Base-by-base conservation (phyloP, 371 early-diverging fungal genomes). In the Globomyces sp. region DNA sequence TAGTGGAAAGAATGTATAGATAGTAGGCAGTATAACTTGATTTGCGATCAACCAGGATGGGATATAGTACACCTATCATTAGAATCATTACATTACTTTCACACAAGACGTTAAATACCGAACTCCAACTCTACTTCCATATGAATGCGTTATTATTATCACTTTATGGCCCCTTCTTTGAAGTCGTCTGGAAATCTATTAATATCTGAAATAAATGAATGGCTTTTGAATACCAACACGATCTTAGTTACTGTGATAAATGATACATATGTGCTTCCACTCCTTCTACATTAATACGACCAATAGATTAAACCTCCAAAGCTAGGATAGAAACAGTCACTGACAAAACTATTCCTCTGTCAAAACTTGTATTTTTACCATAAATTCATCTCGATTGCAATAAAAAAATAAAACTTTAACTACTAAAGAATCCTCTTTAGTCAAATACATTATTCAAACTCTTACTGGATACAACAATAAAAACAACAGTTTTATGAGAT, bases 301-400 rank as follows among this genome's bases (percentile, higher is more conserved):
- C 24, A 24, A 24, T 24, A 24, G 24, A 24, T 24, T 24, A 24
- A 24, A 24, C 24, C 24, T 24, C 24, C 24, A 24, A 24, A 24
- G 66, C 92, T 93, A 43, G 99, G 99, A 77, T 92, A 96, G 79
- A 99, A 99, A 77, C 98, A 99, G 83, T 99, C 99, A 36, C 92
- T 93, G 6, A 93, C 94, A 86, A 94, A 85, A 68, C 91, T 48
- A 52, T 48, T 89, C 49, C 49, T 62, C 63, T 47, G 8, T 47
- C 47, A 47, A 47, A 47, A 11, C 11, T 47, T 6, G 47, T 47
- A 11, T 6, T 6, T 47, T 47, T 11, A 6, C 47, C 47, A 11
- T 47, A 6, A 47, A 6, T 6, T 47, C 47, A 8, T 6, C 47
- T 47, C 8, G 47, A 6, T 47, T 6, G 11, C 0, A 47, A 47